phyloP scores from a whole-genome alignment of 345 rosid genomes.

The Pistacia vera region DNA sequence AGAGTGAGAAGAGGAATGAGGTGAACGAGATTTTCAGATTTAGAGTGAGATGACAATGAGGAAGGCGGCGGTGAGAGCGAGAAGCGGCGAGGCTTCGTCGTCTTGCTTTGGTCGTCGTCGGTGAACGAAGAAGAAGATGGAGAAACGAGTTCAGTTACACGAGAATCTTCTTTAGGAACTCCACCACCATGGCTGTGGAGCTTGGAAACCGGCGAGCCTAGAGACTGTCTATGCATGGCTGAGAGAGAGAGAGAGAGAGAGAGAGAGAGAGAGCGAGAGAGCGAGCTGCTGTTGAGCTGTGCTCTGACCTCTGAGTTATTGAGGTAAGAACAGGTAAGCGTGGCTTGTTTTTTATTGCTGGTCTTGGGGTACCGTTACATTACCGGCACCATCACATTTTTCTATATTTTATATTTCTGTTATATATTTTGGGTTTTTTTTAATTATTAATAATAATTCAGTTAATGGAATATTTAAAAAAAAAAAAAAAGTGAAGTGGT shows the following conservation, averaged over 20 bases:
- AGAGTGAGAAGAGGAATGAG: conserved; percentile 81
- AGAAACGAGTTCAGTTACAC: conserved; percentile 27
- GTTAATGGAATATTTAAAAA: too few species aligned
- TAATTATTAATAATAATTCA: too few species aligned
- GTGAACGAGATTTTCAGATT: conserved; percentile 75
- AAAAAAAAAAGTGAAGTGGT: neutral
- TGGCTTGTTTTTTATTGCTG: neutral
- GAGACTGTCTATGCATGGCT: conserved; percentile 90
- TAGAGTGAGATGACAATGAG: conserved; percentile 32
- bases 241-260: conserved; percentile 17
- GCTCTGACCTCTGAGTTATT: conserved; percentile 7
- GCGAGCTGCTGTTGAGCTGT: conserved; percentile 14
- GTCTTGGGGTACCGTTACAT: too few species aligned
- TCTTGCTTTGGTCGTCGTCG: conserved; percentile 57
- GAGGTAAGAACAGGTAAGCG: neutral
- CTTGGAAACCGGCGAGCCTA: conserved; percentile 79
- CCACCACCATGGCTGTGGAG: conserved; percentile 68
- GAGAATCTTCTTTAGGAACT: conserved; percentile 35
- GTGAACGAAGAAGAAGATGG: conserved; percentile 29
- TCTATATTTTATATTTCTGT: too few species aligned
- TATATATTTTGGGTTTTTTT: neutral
- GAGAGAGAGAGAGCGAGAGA: neutral
- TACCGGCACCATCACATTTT: too few species aligned
- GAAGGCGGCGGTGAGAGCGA: conserved; percentile 34
- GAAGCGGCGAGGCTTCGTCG: conserved; percentile 55